These are phyloP conservation scores for Penicillium angulare DNA, from an alignment of 495 filamentous ascomycete species.

Conservation along the genomic window DNA sequence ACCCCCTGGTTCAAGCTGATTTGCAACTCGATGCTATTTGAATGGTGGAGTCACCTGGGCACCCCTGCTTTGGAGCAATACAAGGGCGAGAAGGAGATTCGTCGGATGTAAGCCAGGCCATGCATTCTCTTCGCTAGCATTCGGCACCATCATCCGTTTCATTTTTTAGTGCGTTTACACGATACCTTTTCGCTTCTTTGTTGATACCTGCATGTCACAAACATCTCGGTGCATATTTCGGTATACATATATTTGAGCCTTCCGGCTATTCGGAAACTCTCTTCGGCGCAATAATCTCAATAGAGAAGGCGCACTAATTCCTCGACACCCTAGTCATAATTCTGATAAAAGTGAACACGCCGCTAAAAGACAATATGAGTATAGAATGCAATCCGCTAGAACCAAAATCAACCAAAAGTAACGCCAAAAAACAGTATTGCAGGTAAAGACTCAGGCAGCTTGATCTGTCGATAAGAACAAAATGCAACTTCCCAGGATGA, in stretches of 20 bases:
- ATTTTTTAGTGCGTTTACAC: conserved; percentile 6
- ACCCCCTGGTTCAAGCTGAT: conserved; percentile 99
- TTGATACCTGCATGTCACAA: background rate
- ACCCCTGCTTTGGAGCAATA: conserved; percentile 75
- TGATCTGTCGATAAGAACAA: conserved; percentile 57
- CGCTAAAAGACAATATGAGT: background rate
- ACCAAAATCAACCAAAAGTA: background rate
- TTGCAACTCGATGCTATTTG: conserved; percentile 94
- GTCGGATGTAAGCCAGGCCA: conserved; percentile 64
- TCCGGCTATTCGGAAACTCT: background rate
- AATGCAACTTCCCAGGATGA: conserved; percentile 79
- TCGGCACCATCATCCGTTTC: background rate
- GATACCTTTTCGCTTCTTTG: conserved; percentile 3
- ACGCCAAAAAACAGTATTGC: too few relatives aligned
- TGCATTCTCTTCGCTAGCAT: background rate
- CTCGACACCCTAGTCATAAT: too few relatives aligned
- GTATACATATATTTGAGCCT: background rate
- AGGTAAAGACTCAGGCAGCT: background rate
- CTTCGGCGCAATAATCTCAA: too few relatives aligned
- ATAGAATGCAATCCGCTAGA: conserved; percentile 9
- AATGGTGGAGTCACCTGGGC: conserved; percentile 94
- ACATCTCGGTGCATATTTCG: too few relatives aligned
- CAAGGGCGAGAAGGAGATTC: conserved; percentile 79
- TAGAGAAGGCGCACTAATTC: too few relatives aligned
- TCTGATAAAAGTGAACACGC: background rate